phyloP scores from a whole-genome alignment of 768 basidiomycete species.

The Cantharellus cinnabarinus region DNA sequence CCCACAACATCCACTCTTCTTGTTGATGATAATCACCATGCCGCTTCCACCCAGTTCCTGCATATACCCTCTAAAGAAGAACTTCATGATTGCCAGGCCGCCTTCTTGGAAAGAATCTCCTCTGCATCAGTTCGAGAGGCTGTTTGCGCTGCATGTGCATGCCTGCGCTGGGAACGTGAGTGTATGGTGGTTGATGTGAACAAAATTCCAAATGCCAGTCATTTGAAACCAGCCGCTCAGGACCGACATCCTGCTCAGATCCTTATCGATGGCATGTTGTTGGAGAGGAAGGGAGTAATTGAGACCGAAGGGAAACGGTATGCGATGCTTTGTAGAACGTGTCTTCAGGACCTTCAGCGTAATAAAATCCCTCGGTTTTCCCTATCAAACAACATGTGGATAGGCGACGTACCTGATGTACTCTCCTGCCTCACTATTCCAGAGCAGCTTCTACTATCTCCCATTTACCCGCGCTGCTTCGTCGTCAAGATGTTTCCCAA shows the following conservation, averaged over 20 bases:
- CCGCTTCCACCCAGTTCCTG: too few species aligned
- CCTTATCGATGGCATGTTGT: neutral
- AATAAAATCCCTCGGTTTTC: conserved; percentile 2
- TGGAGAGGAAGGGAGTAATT: neutral
- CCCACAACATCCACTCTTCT: too few species aligned
- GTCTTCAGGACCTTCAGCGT: neutral
- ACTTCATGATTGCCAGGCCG: too few species aligned
- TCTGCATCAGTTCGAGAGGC: too few species aligned
- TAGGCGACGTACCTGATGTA: conserved; percentile 17
- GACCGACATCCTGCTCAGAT: neutral
- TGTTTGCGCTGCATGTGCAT: too few species aligned
- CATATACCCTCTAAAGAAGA: too few species aligned
- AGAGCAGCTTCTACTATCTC: conserved; percentile 20
- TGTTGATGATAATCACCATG: too few species aligned
- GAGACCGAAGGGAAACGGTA: neutral
- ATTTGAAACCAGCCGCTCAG: too few species aligned
- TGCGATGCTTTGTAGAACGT: neutral
- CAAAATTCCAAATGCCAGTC: too few species aligned
- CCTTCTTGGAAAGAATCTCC: too few species aligned
- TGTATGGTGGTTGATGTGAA: too few species aligned
- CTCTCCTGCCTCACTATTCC: conserved; percentile 17
- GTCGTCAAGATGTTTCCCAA: conserved; percentile 9
- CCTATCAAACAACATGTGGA: conserved; percentile 23
- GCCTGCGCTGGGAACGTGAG: too few species aligned
- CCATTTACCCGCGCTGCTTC: conserved; percentile 12